Conservation (phyloP, 192 early-diverging fungal species). For the Chytriomyces sp. region DNA sequence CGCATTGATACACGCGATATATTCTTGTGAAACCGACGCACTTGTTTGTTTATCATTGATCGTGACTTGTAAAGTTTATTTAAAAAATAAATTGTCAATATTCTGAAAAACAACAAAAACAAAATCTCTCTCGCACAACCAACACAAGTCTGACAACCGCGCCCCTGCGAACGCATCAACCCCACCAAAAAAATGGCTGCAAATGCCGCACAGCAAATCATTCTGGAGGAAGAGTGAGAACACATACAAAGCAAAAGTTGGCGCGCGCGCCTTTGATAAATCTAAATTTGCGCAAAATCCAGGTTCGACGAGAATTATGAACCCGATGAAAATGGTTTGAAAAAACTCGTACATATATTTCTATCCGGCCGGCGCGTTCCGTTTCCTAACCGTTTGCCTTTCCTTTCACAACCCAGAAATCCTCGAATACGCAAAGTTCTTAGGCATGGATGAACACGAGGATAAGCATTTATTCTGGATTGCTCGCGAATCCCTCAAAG, state of each 20-base stretch:
- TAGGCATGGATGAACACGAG: conserved; percentile 63
- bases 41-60: no score
- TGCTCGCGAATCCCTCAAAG: conserved; percentile 65
- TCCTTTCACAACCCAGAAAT: conserved; percentile 39
- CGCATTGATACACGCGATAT: no score
- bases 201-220: conserved; percentile 9
- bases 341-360: no score
- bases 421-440: conserved; percentile 65
- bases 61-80: no score
- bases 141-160: no score
- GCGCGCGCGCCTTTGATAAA: no score
- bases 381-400: no score
- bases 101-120: no score
- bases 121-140: no score
- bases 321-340: conserved; percentile 49
- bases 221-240: conserved; percentile 55
- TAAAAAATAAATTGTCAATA: no score
- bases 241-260: neutral
- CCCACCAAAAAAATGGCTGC: neutral
- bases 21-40: no score
- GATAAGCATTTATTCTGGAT: conserved; percentile 67
- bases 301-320: conserved; percentile 70
- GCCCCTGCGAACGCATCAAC: neutral
- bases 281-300: neutral
- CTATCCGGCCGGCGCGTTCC: no score